Evolutionary conservation across 139 green algal species (phyloP), one percentile per base, ranked within the genome.

Genomic region (Spirogloea muscicola): DNA sequence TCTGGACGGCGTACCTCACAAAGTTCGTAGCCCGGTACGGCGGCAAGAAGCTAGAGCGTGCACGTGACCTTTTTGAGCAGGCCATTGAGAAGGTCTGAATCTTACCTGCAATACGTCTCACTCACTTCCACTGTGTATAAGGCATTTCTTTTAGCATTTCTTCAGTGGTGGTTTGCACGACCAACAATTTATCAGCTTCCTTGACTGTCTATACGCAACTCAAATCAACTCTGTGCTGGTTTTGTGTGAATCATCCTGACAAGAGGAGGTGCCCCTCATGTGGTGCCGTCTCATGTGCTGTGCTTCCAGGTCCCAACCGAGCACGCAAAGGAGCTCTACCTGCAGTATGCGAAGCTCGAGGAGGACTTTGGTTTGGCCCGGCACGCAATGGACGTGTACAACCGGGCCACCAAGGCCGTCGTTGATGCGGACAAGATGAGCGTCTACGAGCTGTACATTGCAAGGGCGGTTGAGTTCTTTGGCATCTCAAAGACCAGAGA

Each of bases 41-140:
- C 13, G 94, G 93, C 58, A 89, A 73, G 29, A 98, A 97, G 86
- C 82, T 99, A 57, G 94, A 98, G 83, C 88, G 94, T 3, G 90
- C 91, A 0, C 72, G 94, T 0, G 94, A 99, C 81, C 84, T 98
- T n/a, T 99, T 96, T 77, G 87, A 94, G 77, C 89, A 96, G 60
- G 91, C 90, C 9, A 82, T 96, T 44, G 77, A 76, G 46, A 39
- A 72, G 48, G 66, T 75, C n/a, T n/a, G n/a, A n/a, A n/a, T n/a
- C n/a, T 55, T 55, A 18, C 18, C 71, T 67, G 66, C 18, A 33
- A 16, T 25, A 18, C 55, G 16, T 16, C 18, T 25, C 16, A 25
- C 16, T 55, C 16, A 55, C 44, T 25, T 18, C n/a, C n/a, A n/a
- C n/a, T n/a, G n/a, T n/a, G n/a, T n/a, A n/a, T n/a, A n/a, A n/a